Base-by-base conservation (phyloP, 768 basidiomycete genomes). In the Psilocybe azurescens region DNA sequence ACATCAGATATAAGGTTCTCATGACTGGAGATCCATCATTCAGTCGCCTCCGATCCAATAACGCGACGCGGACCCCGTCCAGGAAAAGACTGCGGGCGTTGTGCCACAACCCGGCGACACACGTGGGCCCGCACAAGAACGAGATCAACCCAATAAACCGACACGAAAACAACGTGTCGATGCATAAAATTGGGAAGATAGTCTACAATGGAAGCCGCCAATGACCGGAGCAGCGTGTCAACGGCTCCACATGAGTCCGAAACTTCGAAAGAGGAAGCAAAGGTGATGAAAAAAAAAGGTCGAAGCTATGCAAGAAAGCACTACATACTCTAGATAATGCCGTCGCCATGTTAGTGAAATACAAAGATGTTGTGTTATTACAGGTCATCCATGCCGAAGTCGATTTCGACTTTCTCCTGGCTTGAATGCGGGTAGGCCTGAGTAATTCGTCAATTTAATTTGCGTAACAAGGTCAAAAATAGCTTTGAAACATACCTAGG, bases 391-490 rank as follows among this genome's bases (percentile, higher is more conserved):
- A 92, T 93, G 54, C 84, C 86, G 63, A 95, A 83, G 71, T 91
- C 86, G 62, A 96, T 93, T 81, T 94, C 90, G 29, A 99, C 95
- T 79, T 98, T 97, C 80, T 59, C 97, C 97, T 2, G 97, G 97
- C 75, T 97, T 93, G 81, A 99, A 99, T 11, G 97, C 94, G 50
- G 97, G 97, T 30, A 99, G 84, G 67, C 97, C 97, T 98, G 68
- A n/a, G 44, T 32, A 39, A 63, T 51, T 56, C 24, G 64, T 62
- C 41, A 62, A 30, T 61, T 58, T 39, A 47, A 41, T 64, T 44
- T 29, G 14, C 20, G 57, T 41, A 24, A 58, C 59, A 55, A 46
- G 38, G 18, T n/a, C 10, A 5, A 48, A 53, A 38, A 41, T 53
- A 58, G n/a, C 5, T n/a, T 13, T 5, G 14, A n/a, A 18, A 86